These are phyloP conservation scores for Quercus alba DNA, from an alignment of 306 rosid genomes.

Conservation along the genomic window DNA sequence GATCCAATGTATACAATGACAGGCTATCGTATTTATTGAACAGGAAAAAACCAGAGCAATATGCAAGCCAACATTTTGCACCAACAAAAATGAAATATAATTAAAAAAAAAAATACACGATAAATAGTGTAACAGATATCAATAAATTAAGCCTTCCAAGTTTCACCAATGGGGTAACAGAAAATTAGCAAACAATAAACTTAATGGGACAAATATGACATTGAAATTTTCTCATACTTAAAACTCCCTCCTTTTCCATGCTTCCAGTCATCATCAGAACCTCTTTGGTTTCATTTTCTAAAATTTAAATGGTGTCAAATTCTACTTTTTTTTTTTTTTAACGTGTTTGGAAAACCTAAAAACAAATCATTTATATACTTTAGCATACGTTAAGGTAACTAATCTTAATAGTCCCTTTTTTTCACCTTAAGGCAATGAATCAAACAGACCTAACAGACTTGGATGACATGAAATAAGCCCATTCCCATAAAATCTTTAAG, in stretches of 20 bases:
- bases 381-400: not conserved
- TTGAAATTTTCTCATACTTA: too few species aligned
- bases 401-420: not conserved
- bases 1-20: not conserved
- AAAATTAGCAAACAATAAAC: not conserved
- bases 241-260: too few species aligned
- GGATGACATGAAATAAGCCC: too few species aligned
- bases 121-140: not conserved
- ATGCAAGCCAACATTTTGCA: not conserved
- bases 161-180: not conserved
- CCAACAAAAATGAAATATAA: not conserved
- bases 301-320: too few species aligned
- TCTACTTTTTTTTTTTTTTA: too few species aligned
- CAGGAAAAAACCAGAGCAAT: not conserved
- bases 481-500: not conserved
- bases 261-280: too few species aligned
- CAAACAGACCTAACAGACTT: not conserved
- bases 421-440: not conserved
- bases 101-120: not conserved
- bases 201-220: not conserved
- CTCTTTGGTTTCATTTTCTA: too few species aligned
- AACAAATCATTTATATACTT: too few species aligned
- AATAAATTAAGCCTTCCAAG: not conserved
- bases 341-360: too few species aligned
- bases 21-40: not conserved